Conservation (phyloP, 176 grass and related monocot species). For the Ampelocalamus luodianensis region DNA sequence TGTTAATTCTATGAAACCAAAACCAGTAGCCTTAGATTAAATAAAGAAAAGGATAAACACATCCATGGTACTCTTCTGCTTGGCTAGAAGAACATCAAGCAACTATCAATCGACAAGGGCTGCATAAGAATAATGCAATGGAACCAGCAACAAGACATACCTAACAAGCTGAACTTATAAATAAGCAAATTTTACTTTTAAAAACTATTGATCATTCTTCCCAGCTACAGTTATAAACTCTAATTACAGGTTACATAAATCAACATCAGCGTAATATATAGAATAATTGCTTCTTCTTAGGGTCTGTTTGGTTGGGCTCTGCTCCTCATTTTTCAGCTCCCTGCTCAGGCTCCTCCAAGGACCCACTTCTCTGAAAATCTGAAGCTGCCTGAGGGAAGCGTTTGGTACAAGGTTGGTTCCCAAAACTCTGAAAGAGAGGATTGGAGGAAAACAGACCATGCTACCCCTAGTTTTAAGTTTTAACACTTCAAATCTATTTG, state of each 20-base stretch:
- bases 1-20: slow-evolving; percentile 15
- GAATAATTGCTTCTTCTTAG: not conserved
- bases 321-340: too few species aligned
- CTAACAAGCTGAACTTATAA: not conserved
- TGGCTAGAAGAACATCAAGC: not conserved
- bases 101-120: not conserved
- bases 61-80: not conserved
- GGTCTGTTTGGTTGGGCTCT: too few species aligned
- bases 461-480: too few species aligned
- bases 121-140: not conserved
- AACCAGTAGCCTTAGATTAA: not conserved
- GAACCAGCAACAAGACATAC: not conserved
- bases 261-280: not conserved
- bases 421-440: too few species aligned
- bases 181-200: not conserved
- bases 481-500: too few species aligned
- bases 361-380: too few species aligned
- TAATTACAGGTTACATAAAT: not conserved
- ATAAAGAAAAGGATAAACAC: not conserved
- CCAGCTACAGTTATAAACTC: not conserved
- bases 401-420: too few species aligned
- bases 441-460: too few species aligned
- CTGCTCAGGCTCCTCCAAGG: too few species aligned
- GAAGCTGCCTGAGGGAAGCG: too few species aligned
- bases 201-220: not conserved